A percentile compares a stretch with the other conserved stretches of the same genome.
phyloP scores from a whole-genome alignment of 2,329 filamentous ascomycete genomes.

The Arthrobotrys sinensis region DNA sequence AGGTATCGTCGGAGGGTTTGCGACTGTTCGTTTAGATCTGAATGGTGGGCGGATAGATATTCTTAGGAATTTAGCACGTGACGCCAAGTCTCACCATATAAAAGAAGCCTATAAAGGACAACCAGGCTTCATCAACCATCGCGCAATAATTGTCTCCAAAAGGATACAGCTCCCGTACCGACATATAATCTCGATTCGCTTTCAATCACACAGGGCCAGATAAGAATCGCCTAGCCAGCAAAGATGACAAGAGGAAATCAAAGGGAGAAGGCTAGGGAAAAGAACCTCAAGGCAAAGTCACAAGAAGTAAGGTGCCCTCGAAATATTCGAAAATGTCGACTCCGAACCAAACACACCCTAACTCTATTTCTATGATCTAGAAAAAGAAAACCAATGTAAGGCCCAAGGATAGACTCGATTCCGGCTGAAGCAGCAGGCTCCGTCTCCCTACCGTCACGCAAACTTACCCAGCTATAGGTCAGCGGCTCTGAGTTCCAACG shows the following conservation, averaged over 20 bases:
- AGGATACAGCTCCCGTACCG: not conserved
- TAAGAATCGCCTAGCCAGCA: not conserved
- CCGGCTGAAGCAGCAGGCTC: not conserved
- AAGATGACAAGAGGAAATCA: conserved; percentile 95
- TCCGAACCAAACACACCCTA: not conserved
- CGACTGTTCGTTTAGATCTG: no score
- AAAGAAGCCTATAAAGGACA: no score
- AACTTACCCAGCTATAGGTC: conserved; percentile 66
- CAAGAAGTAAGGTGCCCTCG: conserved; percentile 71
- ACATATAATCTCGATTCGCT: not conserved
- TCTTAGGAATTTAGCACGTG: not conserved
- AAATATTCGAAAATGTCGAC: conserved; percentile 13
- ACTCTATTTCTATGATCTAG: conserved; percentile 2
- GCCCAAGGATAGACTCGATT: not conserved
- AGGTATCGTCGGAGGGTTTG: no score
- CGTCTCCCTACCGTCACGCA: not conserved
- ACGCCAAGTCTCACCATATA: not conserved
- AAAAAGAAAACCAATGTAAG: conserved; percentile 55
- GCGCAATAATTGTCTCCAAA: not conserved
- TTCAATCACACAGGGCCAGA: no score
- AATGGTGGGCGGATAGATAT: no score
- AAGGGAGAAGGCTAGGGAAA: conserved; percentile 91
- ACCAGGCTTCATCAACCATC: not conserved
- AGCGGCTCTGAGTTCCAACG: conserved; percentile 82
- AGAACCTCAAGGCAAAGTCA: conserved; percentile 81